phyloP scores from a whole-genome alignment of 140 eudicot species.

The Anethum foeniculum region DNA sequence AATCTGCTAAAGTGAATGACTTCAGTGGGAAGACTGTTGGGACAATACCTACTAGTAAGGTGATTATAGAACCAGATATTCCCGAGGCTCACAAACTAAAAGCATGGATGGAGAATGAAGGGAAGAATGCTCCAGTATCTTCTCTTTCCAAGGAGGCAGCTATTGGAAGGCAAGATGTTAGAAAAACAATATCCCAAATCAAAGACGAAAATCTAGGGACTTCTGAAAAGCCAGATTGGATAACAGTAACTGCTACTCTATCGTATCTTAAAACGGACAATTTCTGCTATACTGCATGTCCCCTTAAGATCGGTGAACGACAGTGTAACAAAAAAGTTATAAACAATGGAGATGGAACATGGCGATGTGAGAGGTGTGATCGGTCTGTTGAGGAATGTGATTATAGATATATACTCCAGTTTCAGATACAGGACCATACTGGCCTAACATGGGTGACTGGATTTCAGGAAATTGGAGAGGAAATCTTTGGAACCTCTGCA shows the following conservation, averaged over 20 bases:
- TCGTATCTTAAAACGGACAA: conserved; percentile 47
- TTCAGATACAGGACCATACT: conserved; percentile 80
- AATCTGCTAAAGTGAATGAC: conserved; percentile 60
- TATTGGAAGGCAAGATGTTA: conserved; percentile 34
- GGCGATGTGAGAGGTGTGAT: conserved; percentile 90
- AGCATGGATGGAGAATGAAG: conserved; percentile 62
- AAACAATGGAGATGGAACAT: conserved; percentile 82
- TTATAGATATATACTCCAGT: conserved; percentile 61
- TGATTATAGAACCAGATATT: conserved; percentile 71
- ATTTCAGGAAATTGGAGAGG: conserved; percentile 73
- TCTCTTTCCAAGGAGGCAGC: conserved; percentile 50
- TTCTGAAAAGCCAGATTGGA: conserved; percentile 71
- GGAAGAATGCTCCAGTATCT: conserved; percentile 46
- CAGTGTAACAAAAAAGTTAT: conserved; percentile 71
- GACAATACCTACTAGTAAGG: conserved; percentile 57
- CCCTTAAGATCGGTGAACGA: conserved; percentile 46
- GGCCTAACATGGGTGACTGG: conserved; percentile 70
- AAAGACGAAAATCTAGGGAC: conserved; percentile 86
- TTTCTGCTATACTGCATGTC: conserved; percentile 83
- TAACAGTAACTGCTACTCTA: conserved; percentile 59
- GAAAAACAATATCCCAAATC: conserved; percentile 70
- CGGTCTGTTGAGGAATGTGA: conserved; percentile 67
- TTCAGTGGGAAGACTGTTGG: conserved; percentile 69
- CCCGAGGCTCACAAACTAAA: conserved; percentile 66
- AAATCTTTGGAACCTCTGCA: conserved; percentile 68